Percentiles rank a stretch among this genome's conserved stretches.
Conservation (phyloP, 1,139 yeast genomes). For the Ogataea hybrid region DNA sequence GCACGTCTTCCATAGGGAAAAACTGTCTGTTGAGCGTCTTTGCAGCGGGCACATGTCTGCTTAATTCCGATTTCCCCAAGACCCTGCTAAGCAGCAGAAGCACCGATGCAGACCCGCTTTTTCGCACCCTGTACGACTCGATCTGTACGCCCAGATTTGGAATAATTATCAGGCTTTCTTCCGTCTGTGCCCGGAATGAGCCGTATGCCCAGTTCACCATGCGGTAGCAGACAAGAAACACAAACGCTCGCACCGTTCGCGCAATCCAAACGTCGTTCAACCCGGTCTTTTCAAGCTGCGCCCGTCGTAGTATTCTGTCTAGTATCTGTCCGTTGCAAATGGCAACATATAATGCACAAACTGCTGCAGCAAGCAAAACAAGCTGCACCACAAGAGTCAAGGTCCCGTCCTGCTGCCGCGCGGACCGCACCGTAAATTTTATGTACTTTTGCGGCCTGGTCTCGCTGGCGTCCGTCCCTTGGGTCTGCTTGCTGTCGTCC, state of each 20-base stretch:
- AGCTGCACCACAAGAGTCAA: conserved; percentile 5
- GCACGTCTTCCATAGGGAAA: conserved; percentile 50
- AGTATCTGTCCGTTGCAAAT: neutral
- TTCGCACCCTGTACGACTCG: conserved; percentile 21
- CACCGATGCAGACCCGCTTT: conserved; percentile 13
- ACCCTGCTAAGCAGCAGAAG: conserved; percentile 2
- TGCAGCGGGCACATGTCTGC: conserved; percentile 2
- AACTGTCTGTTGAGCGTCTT: conserved; percentile 33
- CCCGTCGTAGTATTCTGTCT: neutral
- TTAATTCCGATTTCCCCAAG: conserved; percentile 6
- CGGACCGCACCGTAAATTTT: conserved; percentile 24
- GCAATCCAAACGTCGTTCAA: neutral
- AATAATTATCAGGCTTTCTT: conserved; percentile 27
- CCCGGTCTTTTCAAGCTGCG: neutral
- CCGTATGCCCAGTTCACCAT: conserved; percentile 19
- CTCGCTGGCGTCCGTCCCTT: neutral
- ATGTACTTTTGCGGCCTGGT: conserved; percentile 20
- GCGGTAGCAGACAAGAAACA: conserved; percentile 9
- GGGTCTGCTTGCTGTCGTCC: conserved; percentile 7
- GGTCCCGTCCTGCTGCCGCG: neutral
- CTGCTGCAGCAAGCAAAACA: conserved; percentile 4
- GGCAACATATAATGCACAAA: conserved; percentile 5
- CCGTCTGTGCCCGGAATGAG: conserved; percentile 20
- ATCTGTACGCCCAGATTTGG: conserved; percentile 29
- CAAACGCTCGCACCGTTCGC: neutral